These are phyloP conservation scores for Lodderomyces orthopsilosis DNA, from an alignment of 1,139 yeast species.

Conservation along the genomic window DNA sequence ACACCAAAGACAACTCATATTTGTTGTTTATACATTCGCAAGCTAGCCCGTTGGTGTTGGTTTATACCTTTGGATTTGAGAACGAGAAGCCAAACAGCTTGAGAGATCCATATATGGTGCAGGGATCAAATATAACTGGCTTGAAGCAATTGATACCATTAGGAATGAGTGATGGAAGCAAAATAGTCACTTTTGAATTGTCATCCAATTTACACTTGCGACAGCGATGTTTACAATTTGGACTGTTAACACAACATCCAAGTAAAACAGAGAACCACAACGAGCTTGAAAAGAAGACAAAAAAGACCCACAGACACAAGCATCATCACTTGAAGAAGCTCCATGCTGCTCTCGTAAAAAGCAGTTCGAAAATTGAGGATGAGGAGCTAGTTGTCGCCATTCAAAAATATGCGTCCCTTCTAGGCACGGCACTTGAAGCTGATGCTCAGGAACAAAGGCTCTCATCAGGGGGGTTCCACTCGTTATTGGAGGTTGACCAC, in stretches of 20 bases:
- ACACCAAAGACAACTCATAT: conserved; percentile 17
- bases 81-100: conserved; percentile 34
- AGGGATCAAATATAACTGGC: conserved; percentile 7
- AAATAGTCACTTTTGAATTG: neutral
- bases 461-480: conserved; percentile 6
- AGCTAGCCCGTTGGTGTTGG: conserved; percentile 37
- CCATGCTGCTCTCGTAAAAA: neutral
- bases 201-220: neutral
- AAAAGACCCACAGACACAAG: neutral
- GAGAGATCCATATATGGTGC: conserved; percentile 23
- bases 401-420: conserved; percentile 12
- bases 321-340: neutral
- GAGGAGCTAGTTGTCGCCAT: conserved; percentile 3
- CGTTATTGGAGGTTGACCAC: conserved; percentile 27
- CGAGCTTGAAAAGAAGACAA: neutral
- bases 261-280: neutral
- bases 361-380: neutral
- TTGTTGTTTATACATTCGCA: conserved; percentile 42
- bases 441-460: neutral
- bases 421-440: conserved; percentile 7
- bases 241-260: neutral
- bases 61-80: conserved; percentile 41
- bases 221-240: neutral
- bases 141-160: conserved; percentile 11
- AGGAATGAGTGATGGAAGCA: neutral